Conservation (phyloP, 768 basidiomycete genomes). For the Trametes cubensis region DNA sequence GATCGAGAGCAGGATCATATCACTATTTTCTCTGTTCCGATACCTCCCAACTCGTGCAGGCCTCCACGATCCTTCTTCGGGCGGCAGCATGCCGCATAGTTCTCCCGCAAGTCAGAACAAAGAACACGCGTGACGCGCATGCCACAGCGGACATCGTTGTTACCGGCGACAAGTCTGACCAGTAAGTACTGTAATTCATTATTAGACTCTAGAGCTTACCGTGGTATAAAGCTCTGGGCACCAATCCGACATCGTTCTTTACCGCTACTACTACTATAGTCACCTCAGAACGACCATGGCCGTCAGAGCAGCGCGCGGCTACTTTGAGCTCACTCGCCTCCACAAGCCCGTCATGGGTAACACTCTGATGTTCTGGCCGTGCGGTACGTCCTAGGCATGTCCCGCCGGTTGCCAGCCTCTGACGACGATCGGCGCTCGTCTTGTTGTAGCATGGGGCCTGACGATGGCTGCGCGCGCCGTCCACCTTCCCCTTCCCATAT, state of each 20-base stretch:
- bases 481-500: conserved; percentile 14
- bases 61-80: background rate
- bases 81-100: background rate
- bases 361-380: conserved; percentile 32
- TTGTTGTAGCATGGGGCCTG: conserved; percentile 28
- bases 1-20: no score
- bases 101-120: background rate
- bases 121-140: background rate
- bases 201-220: background rate
- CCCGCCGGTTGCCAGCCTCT: background rate
- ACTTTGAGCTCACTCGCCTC: conserved; percentile 29
- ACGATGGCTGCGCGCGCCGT: conserved; percentile 27
- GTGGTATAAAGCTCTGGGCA: background rate
- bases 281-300: background rate
- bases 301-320: conserved; percentile 14
- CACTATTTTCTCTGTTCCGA: background rate
- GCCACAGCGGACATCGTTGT: conserved; percentile 3
- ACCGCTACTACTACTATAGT: no score
- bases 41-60: background rate
- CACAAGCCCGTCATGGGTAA: conserved; percentile 30
- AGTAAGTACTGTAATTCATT: no score
- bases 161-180: background rate
- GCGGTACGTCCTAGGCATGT: conserved; percentile 21
- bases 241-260: background rate
- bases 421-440: background rate